Evolutionary conservation across 352 stramenopile genomes (phyloP), one percentile per base, ranked within the genome.

Genomic region (Globisporangium uncinulatum): DNA sequence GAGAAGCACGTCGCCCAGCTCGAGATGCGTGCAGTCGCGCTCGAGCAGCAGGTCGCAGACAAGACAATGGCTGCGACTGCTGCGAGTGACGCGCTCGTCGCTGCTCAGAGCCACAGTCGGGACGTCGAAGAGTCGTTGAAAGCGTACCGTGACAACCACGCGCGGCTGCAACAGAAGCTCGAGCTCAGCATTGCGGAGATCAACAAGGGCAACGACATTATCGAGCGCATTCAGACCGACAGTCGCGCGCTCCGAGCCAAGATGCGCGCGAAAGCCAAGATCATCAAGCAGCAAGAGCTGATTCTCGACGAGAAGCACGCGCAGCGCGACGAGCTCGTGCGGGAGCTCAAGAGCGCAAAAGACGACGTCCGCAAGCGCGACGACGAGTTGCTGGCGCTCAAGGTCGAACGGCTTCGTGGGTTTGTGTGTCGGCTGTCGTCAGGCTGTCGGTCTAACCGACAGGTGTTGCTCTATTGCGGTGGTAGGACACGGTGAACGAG

Each of bases 121-220:
- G 80, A 93, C 51, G 71, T 95, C 15, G 87, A 96, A 47, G 84
- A 95, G 8, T 92, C 86, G 20, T 59, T 95, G 21, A 86, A 89
- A 45, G 79, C 92, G 77, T 96, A 96, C 61, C 86, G 89, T 15
- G 81, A 91, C 52, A 94, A 94, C 52, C 80, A 93, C 56, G 68
- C 68, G 31, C 84, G 71, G 0, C 67, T 96, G 15, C 84, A 96
- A 61, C 82, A 92, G 49, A 96, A 96, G 56, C 69, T 96, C 2
- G 84, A 96, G 54, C 47, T 94, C 21, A 95, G 86, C 57, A 92
- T 96, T 51, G 83, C 83, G 14, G 87, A 96, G 53, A 96, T 96
- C 69, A 95, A 96, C 62, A 96, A 96, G 83, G 87, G 87, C 46
- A 96, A 96, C 51, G 82, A 94, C 48, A 92, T 96, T 43, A 96